Base-by-base conservation (phyloP, 1,284 basidiomycete species). In the Heliocybe sulcata region DNA sequence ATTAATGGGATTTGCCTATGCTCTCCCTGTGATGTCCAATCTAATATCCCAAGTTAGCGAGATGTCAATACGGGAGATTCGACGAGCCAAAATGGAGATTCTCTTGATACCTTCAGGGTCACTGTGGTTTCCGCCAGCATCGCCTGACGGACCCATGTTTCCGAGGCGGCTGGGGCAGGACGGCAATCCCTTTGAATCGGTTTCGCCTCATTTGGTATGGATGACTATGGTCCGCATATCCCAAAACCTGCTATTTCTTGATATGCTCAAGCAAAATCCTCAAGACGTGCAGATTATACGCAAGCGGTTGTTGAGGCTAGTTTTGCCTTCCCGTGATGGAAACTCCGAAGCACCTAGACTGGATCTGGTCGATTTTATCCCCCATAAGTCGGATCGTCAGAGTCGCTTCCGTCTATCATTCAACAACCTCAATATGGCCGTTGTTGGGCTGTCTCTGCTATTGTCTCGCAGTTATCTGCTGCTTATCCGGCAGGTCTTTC, bases 241-340 rank as follows among this genome's bases (percentile, higher is more conserved):
- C 0, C 90, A 92, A 69, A 85, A 91, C 57, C 72, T 87, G 62
- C 68, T 92, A 29, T 82, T 90, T 57, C 66, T 81, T 22, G 72
- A 79, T 11, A 79, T 90, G 70, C 71, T 92, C 27, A 82, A 81
- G 62, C 77, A 79, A 33, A 86, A 85, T 63, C 79, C 79, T 2
- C 81, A 87, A 63, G 89, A 92, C 55, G 81, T 90, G 2, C 85
- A 85, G 57, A 68, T 81, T 45, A 72, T 91, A 56, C 80, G 89
- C 56, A 90, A 89, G 72, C 82, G 76, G 61, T 77, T 90, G 70
- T 74, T 80, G 9, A 73, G 77, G 26, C 71, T 92, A 2, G 79
- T 79, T 8, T 69, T 87, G 6, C 85, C 85, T 1, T 73, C 77
- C 1, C 59, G 72, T 23, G 68, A 73, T 9, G 67, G 70, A 51